Conservation (phyloP, 1,284 basidiomycete genomes). For the Phylloboletellus chloephorus region DNA sequence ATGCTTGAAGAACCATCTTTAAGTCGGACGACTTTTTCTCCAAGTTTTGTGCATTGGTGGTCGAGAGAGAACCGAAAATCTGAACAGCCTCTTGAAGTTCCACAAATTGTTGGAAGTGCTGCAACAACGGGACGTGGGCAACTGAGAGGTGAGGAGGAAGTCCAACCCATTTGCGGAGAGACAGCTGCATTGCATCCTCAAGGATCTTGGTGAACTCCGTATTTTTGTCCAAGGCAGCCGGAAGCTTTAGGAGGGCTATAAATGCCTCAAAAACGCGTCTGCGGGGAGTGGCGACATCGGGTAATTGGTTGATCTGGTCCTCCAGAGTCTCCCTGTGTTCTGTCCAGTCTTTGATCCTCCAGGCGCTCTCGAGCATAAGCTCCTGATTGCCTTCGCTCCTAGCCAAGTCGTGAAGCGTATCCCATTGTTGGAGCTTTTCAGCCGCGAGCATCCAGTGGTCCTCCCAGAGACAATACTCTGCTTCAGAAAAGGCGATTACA, state of each 20-base stretch:
- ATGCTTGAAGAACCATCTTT: slow-evolving; percentile 93
- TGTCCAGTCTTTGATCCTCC: slow-evolving; percentile 92
- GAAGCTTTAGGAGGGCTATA: slow-evolving; percentile 72
- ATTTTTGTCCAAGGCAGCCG: slow-evolving; percentile 65
- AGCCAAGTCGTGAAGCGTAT: slow-evolving; percentile 89
- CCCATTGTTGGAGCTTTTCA: slow-evolving; percentile 98
- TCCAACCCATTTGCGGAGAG: slow-evolving; percentile 93
- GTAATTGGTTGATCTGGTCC: slow-evolving; percentile 76
- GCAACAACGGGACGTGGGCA: slow-evolving; percentile 91
- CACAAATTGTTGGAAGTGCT: slow-evolving; percentile 99
- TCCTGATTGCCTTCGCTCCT: slow-evolving; percentile 90
- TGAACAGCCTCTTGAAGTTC: slow-evolving; percentile 95
- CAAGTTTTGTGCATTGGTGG: slow-evolving; percentile 85
- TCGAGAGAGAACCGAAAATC: slow-evolving; percentile 87
- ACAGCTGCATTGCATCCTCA: slow-evolving; percentile 96
- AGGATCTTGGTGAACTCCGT: slow-evolving; percentile 80
- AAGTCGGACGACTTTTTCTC: slow-evolving; percentile 94
- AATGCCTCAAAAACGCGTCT: slow-evolving; percentile 96
- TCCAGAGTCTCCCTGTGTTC: slow-evolving; percentile 79
- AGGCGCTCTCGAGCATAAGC: slow-evolving; percentile 90
- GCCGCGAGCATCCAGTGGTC: slow-evolving; percentile 98
- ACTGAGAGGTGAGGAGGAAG: slow-evolving; percentile 83
- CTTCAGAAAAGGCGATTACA: slow-evolving; percentile 86
- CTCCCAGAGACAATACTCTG: slow-evolving; percentile 98
- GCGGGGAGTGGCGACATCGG: slow-evolving; percentile 87